Evolutionary conservation across 495 filamentous ascomycete genomes (phyloP).

Genomic region (Aspergillus heteromorphus): DNA sequence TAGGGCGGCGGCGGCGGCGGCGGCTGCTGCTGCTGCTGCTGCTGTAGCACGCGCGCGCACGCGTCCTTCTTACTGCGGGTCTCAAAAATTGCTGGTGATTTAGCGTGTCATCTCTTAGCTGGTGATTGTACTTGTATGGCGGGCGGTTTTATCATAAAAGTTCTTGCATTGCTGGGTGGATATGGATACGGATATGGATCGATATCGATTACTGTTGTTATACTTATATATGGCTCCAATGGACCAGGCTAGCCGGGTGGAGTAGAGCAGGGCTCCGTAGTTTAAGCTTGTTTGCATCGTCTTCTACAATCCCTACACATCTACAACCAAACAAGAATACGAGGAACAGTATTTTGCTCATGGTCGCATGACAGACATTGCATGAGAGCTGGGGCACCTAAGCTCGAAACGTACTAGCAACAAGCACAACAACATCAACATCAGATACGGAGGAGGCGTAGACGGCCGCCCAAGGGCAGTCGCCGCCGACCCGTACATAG

Average conservation of each 20-base stretch:
- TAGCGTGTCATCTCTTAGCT: background rate
- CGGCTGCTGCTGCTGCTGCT: too few relatives aligned
- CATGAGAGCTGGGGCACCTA: conserved; percentile 25
- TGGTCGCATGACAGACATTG: conserved; percentile 37
- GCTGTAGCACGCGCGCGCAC: too few relatives aligned
- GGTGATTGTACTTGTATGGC: background rate
- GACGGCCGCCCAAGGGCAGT: conserved; percentile 25
- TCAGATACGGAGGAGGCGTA: conserved; percentile 16
- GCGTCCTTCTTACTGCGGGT: too few relatives aligned
- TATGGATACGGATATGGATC: background rate
- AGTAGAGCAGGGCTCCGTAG: too few relatives aligned
- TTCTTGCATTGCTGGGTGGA: background rate
- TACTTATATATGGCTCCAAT: too few relatives aligned
- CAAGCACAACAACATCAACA: conserved; percentile 21
- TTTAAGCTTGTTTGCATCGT: background rate
- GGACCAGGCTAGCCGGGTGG: too few relatives aligned
- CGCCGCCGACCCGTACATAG: conserved; percentile 12
- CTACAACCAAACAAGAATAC: conserved; percentile 11
- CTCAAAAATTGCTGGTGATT: background rate
- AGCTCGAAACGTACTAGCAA: conserved; percentile 22
- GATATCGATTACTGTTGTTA: background rate
- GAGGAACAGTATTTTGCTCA: conserved; percentile 29
- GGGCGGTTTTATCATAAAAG: background rate
- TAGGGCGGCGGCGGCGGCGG: background rate
- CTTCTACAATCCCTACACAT: background rate